Base-by-base conservation (phyloP, 1,139 yeast species). In the Scheffersomyces cryptocercus region DNA sequence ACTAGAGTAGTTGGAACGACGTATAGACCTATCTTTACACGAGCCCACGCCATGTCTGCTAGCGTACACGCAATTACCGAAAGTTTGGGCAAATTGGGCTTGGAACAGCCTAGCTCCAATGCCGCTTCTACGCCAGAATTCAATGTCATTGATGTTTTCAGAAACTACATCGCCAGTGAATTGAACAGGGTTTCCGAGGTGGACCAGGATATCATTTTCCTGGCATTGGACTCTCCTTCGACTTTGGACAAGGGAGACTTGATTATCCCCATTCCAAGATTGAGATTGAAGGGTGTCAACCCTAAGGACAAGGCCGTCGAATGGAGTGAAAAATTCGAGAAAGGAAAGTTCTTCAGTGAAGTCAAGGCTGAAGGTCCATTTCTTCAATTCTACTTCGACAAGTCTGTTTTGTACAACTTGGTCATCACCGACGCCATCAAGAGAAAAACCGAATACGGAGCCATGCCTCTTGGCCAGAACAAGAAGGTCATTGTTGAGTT, bases 231-330 rank as follows among this genome's bases (percentile, higher is more conserved):
- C 68, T 82, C 95, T 74, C 90, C 97, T 33, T 76, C 80, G 52
- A 84, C 91, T 38, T 69, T 87, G 54, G 97, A 89, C 47, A 87
- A 95, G 63, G 99, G 99, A 59, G 99, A 93, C 65, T 78, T 93
- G 59, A 77, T 91, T 54, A 81, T 93, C 46, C 98, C 99, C 36
- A 78, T 93, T 40, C 99, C 99, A 56, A 83, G 98, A 65, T 79
- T 93, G 62, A 83, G 97, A 70, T 75, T 90, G 55, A 90, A 91
- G 70, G 96, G 96, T 37, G 73, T 82, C 41, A 86, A 87, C 54
- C 95, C 95, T 42, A 86, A 86, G 63, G 89, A 84, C 46, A 75
- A 90, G 56, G 98, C 99, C 28, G 67, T 67, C 41, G 88, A 91
- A 62, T 86, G 97, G 89, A 86, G 96, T 28, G 76, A 66, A 47